phyloP scores from a whole-genome alignment of 1,139 yeast species.

The Nakaseomyces nivariensis region DNA sequence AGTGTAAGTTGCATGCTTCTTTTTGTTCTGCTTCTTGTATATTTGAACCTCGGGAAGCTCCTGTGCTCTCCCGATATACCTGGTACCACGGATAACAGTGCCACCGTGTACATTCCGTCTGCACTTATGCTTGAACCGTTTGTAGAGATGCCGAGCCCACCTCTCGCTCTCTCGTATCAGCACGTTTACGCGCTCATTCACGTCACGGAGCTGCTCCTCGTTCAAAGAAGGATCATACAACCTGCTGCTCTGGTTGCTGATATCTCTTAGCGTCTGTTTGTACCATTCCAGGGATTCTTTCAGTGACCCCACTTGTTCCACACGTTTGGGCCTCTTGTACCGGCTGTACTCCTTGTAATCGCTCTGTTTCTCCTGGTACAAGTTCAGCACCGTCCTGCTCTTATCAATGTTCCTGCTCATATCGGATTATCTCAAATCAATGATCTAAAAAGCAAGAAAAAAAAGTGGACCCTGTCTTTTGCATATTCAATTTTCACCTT shows the following conservation, averaged over 20 bases:
- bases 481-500: too few species aligned
- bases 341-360: constrained; percentile 47
- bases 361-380: constrained; percentile 54
- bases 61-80: constrained; percentile 77
- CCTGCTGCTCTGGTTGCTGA: constrained; percentile 48
- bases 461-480: too few species aligned
- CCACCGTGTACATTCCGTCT: constrained; percentile 17
- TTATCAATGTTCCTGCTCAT: constrained; percentile 76
- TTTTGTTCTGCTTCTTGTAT: neutral
- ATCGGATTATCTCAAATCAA: neutral
- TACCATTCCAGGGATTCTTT: constrained; percentile 77
- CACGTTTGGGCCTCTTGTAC: constrained; percentile 50
- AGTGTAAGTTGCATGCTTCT: neutral
- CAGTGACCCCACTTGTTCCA: constrained; percentile 43
- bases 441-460: too few species aligned
- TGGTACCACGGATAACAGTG: constrained; percentile 35
- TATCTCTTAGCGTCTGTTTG: constrained; percentile 52
- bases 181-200: constrained; percentile 67
- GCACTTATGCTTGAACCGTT: constrained; percentile 27
- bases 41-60: constrained; percentile 67
- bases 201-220: constrained; percentile 56
- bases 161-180: constrained; percentile 56
- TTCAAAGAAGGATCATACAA: constrained; percentile 55
- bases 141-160: constrained; percentile 69
- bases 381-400: constrained; percentile 59